phyloP scores from a whole-genome alignment of 345 rosid species.

The Rhodomyrtus tomentosa region DNA sequence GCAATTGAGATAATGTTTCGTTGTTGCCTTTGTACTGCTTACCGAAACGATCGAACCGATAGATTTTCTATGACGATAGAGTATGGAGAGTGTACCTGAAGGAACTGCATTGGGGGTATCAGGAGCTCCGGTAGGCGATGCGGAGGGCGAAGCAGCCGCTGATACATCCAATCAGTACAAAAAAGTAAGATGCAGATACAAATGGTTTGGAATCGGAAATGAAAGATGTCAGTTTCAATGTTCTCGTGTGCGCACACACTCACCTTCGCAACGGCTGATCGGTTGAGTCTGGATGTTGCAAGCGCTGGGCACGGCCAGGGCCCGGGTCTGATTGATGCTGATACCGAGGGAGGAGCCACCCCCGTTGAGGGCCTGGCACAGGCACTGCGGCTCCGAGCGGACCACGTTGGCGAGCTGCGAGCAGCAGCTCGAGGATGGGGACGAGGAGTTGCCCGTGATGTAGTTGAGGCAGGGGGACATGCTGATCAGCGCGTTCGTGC shows the following conservation, averaged over 20 bases:
- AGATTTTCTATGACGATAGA: background rate
- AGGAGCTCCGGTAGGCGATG: constrained; percentile 30
- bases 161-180: background rate
- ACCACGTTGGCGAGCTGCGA: constrained; percentile 41
- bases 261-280: constrained; percentile 49
- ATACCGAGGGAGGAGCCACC: constrained; percentile 37
- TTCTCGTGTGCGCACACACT: background rate
- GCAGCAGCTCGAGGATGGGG: constrained; percentile 60
- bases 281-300: constrained; percentile 57
- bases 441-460: constrained; percentile 47
- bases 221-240: background rate
- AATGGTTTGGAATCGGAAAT: background rate
- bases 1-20: background rate
- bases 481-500: constrained; percentile 22
- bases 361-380: constrained; percentile 42
- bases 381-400: constrained; percentile 52
- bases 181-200: background rate
- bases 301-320: constrained; percentile 50
- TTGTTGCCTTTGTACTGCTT: background rate
- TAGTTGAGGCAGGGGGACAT: constrained; percentile 47
- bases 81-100: constrained; percentile 19
- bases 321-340: constrained; percentile 52
- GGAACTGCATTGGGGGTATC: constrained; percentile 23
- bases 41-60: background rate
- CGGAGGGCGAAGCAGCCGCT: constrained; percentile 18